Conservation (phyloP, 805 yeast genomes). For the Pichia cephalocereana region DNA sequence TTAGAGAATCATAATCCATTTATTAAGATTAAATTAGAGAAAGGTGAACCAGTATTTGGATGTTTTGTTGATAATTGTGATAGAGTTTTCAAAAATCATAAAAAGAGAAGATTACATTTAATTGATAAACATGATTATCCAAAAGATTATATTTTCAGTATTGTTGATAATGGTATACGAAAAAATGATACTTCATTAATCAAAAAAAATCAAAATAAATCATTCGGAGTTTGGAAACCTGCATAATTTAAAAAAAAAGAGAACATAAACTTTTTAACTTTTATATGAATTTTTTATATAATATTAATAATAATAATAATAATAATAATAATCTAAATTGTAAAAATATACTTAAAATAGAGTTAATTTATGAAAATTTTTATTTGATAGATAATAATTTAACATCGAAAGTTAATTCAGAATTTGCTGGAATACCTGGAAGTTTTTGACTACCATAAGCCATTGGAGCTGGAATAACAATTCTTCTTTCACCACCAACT, state of each 20-base stretch:
- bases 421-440: slow-evolving; percentile 98
- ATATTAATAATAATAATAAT: no score
- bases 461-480: slow-evolving; percentile 88
- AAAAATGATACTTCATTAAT: slow-evolving; percentile 16
- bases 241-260: background rate
- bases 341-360: no score
- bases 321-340: no score
- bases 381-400: slow-evolving; percentile 84
- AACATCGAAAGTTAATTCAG: slow-evolving; percentile 92
- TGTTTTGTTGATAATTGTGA: slow-evolving; percentile 38
- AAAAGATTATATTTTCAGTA: slow-evolving; percentile 21
- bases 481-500: slow-evolving; percentile 98
- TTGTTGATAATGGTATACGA: slow-evolving; percentile 21
- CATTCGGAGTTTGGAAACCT: slow-evolving; percentile 12
- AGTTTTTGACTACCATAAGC: slow-evolving; percentile 92
- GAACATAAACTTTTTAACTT: no score
- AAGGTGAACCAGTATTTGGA: slow-evolving; percentile 30
- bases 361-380: background rate
- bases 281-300: background rate
- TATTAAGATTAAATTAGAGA: slow-evolving; percentile 24
- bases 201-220: slow-evolving; percentile 10
- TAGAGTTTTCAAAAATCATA: slow-evolving; percentile 29
- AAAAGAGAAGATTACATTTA: slow-evolving; percentile 38
- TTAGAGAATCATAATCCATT: slow-evolving; percentile 48
- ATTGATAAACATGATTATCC: slow-evolving; percentile 45